A percentile compares a stretch with the other conserved stretches of the same genome.
Conservation (phyloP, 2,329 filamentous ascomycete genomes). For the Pseudogymnoascus verrucosus region DNA sequence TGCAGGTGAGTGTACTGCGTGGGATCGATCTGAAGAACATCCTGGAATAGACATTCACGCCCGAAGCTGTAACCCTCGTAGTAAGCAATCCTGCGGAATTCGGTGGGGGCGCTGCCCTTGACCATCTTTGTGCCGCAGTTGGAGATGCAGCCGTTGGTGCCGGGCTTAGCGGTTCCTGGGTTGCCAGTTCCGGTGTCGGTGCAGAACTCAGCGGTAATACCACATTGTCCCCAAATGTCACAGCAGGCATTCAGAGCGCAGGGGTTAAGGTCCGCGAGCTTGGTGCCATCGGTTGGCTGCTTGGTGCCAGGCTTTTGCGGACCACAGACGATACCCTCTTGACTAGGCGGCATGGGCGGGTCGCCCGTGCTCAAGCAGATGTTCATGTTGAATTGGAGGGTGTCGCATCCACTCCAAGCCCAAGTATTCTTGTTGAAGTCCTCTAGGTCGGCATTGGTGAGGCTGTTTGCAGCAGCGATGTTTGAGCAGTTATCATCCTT, state of each 20-base stretch:
- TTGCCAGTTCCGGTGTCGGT: conserved; percentile 24
- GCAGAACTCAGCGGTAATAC: conserved; percentile 31
- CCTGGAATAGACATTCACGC: conserved; percentile 26
- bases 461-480: conserved; percentile 26
- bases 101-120: conserved; percentile 19
- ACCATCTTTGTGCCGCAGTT: conserved; percentile 35
- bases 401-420: conserved; percentile 35
- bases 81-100: conserved; percentile 25
- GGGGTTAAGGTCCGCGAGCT: conserved; percentile 35
- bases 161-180: conserved; percentile 29
- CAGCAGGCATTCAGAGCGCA: conserved; percentile 40
- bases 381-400: conserved; percentile 23
- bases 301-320: conserved; percentile 35
- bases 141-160: conserved; percentile 32
- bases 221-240: conserved; percentile 34
- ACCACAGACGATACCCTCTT: conserved; percentile 36
- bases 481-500: conserved; percentile 28
- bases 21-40: conserved; percentile 19
- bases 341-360: conserved; percentile 34
- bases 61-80: conserved; percentile 28
- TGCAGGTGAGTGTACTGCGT: conserved; percentile 27
- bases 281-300: conserved; percentile 26
- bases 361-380: conserved; percentile 36
- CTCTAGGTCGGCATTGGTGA: conserved; percentile 30
- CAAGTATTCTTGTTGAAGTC: conserved; percentile 36